Evolutionary conservation across 208 protist species (phyloP).

Genomic region (Crithidia expoeki): DNA sequence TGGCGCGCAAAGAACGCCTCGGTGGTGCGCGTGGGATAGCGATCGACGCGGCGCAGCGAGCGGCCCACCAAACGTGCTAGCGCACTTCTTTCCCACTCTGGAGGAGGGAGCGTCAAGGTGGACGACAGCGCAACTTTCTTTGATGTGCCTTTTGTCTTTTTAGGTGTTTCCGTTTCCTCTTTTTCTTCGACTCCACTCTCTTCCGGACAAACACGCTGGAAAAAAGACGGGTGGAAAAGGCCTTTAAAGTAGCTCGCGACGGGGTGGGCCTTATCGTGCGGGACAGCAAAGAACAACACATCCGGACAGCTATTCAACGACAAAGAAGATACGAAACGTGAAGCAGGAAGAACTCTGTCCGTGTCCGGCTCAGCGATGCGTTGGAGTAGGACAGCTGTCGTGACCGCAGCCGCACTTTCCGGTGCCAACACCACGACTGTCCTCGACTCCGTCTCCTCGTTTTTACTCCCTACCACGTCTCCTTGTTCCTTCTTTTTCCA

Average conservation of each 20-base stretch:
- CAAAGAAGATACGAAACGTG: background rate
- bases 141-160: background rate
- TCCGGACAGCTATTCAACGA: background rate
- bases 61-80: constrained; percentile 60
- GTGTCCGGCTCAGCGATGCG: constrained; percentile 22
- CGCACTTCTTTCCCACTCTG: constrained; percentile 12
- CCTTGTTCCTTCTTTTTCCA: background rate
- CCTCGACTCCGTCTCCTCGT: too few species aligned
- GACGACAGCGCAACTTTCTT: background rate
- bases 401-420: constrained; percentile 56
- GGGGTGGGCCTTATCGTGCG: constrained; percentile 41
- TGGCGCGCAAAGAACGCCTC: constrained; percentile 57
- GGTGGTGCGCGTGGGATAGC: constrained; percentile 61
- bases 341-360: too few species aligned
- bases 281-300: constrained; percentile 48
- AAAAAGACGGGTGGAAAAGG: constrained; percentile 52
- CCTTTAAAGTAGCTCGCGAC: constrained; percentile 66
- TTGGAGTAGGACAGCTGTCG: constrained; percentile 50
- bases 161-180: background rate
- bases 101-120: background rate
- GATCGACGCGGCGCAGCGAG: constrained; percentile 53
- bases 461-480: constrained; percentile 7
- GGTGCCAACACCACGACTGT: constrained; percentile 49
- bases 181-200: background rate
- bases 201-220: constrained; percentile 24